Conservation (phyloP, 2,329 filamentous ascomycete genomes). For the Aspergillus sojae region DNA sequence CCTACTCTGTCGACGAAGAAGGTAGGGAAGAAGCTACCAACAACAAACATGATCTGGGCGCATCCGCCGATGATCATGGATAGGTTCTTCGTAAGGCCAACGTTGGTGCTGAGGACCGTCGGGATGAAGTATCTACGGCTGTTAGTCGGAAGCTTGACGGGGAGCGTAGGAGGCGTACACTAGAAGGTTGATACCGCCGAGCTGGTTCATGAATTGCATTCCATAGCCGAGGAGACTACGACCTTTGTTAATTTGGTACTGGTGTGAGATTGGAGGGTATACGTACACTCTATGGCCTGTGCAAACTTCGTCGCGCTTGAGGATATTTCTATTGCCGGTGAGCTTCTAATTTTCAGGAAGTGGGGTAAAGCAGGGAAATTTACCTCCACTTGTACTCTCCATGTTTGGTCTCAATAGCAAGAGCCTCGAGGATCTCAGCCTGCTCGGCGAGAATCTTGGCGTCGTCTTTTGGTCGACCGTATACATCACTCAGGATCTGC, state of each 20-base stretch:
- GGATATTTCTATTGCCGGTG: conserved; percentile 27
- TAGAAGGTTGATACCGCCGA: conserved; percentile 52
- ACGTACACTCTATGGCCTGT: conserved; percentile 46
- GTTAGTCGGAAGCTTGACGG: neutral
- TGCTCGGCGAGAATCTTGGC: conserved; percentile 32
- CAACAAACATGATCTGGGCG: conserved; percentile 32
- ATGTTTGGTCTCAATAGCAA: conserved; percentile 43
- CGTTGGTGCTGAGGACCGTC: conserved; percentile 26
- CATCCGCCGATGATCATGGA: conserved; percentile 29
- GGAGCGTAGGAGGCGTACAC: conserved; percentile 27
- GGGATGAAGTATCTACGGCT: conserved; percentile 21
- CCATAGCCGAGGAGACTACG: conserved; percentile 47
- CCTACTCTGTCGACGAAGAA: conserved; percentile 49
- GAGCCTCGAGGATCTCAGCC: conserved; percentile 45
- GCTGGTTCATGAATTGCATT: conserved; percentile 55
- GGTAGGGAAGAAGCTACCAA: conserved; percentile 47
- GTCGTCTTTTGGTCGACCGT: conserved; percentile 25
- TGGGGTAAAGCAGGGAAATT: neutral
- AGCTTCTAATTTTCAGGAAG: neutral
- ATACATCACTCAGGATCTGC: conserved; percentile 32
- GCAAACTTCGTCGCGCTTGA: conserved; percentile 47
- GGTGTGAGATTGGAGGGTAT: too few relatives aligned
- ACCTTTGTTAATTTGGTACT: neutral
- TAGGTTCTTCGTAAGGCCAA: conserved; percentile 26
- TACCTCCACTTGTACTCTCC: conserved; percentile 40